Conservation (phyloP, 2,329 filamentous ascomycete species). For the Fusarium decemcellulare region DNA sequence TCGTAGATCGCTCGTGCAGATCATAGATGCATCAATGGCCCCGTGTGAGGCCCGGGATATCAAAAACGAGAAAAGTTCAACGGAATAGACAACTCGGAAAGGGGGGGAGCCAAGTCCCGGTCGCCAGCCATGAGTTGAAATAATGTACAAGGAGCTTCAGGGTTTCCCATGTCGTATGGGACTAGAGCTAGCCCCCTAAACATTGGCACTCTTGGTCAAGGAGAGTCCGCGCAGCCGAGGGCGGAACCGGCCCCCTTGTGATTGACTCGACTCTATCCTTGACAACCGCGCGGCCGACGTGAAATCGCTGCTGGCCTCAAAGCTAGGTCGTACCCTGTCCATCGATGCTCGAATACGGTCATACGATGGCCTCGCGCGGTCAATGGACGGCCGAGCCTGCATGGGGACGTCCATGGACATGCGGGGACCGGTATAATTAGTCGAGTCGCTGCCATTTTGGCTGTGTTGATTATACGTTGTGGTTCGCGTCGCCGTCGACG, state of each 20-base stretch:
- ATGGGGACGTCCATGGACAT: constrained; percentile 68
- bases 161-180: constrained; percentile 31
- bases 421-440: constrained; percentile 83
- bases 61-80: constrained; percentile 51
- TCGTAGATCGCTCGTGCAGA: constrained; percentile 67
- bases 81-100: constrained; percentile 40
- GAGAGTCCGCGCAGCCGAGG: constrained; percentile 60
- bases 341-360: constrained; percentile 89
- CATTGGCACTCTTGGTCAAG: constrained; percentile 58
- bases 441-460: constrained; percentile 94
- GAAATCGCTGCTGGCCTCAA: constrained; percentile 91
- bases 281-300: constrained; percentile 89
- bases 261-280: constrained; percentile 83
- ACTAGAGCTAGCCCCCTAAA: constrained; percentile 44
- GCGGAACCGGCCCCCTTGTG: constrained; percentile 52
- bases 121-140: constrained; percentile 39
- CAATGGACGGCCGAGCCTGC: constrained; percentile 69
- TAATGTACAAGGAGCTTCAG: constrained; percentile 49
- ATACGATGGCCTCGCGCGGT: constrained; percentile 85
- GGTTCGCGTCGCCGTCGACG: constrained; percentile 84
- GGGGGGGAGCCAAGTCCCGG: constrained; percentile 21
- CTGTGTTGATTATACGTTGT: constrained; percentile 83
- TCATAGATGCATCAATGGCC: constrained; percentile 57
- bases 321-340: constrained; percentile 87
- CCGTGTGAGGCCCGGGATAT: constrained; percentile 53